Evolutionary conservation across 1,284 basidiomycete species (phyloP).

Genomic region (Trametes versicolor): DNA sequence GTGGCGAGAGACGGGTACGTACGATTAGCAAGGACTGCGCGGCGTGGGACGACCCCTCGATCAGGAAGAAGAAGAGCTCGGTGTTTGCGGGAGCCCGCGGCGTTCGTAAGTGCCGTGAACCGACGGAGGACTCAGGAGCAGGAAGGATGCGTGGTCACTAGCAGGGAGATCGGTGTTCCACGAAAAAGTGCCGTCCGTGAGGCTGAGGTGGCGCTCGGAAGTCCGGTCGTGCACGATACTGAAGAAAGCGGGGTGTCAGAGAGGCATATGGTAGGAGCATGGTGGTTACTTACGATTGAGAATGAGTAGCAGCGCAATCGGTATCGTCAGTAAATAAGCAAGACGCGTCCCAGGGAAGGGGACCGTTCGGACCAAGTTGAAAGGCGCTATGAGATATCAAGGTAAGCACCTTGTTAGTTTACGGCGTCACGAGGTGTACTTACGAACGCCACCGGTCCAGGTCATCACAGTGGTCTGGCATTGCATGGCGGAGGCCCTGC

Average conservation of each 20-base stretch:
- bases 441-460: background rate
- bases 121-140: too few species aligned
- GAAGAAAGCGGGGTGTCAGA: background rate
- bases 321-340: background rate
- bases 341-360: background rate
- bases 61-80: too few species aligned
- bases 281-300: too few species aligned
- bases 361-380: background rate
- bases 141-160: too few species aligned
- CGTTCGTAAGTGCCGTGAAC: too few species aligned
- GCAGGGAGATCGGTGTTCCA: background rate
- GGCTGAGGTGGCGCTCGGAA: background rate
- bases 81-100: too few species aligned
- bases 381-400: background rate
- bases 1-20: too few species aligned
- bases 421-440: background rate
- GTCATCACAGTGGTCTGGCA: background rate
- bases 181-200: background rate
- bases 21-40: too few species aligned
- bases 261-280: background rate
- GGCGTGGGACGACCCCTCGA: too few species aligned
- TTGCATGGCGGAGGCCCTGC: background rate
- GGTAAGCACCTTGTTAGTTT: too few species aligned
- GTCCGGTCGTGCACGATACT: background rate
- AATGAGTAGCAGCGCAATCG: background rate